Evolutionary conservation across 2,329 filamentous ascomycete genomes (phyloP).

Genomic region (Cytospora piceicola): DNA sequence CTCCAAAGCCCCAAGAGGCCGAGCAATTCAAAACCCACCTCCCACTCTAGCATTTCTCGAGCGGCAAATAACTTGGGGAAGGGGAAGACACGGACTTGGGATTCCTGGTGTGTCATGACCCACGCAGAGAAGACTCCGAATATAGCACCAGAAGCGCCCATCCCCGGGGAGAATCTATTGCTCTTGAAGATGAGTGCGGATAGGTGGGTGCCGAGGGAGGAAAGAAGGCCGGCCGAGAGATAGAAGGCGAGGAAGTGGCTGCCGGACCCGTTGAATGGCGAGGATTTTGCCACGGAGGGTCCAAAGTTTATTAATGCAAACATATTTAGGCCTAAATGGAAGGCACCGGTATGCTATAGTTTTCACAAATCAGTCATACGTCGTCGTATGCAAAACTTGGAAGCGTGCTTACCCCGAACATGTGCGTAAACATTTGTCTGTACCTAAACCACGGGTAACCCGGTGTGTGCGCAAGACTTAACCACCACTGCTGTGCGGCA

Average conservation of each 20-base stretch:
- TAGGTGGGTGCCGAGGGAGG: constrained; percentile 33
- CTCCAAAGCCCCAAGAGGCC: constrained; percentile 34
- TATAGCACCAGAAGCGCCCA: constrained; percentile 37
- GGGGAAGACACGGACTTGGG: constrained; percentile 31
- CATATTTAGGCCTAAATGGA: constrained; percentile 40
- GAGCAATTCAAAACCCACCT: constrained; percentile 34
- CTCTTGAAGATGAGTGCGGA: constrained; percentile 28
- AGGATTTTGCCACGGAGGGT: constrained; percentile 32
- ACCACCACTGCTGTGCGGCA: constrained; percentile 3
- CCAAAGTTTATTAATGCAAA: constrained; percentile 36
- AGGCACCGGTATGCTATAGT: constrained; percentile 32
- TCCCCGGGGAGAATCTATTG: constrained; percentile 28
- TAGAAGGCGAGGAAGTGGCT: constrained; percentile 37
- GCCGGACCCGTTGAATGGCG: constrained; percentile 32
- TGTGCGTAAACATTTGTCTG: constrained; percentile 35
- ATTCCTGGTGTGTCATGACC: constrained; percentile 31
- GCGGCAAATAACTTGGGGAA: constrained; percentile 33
- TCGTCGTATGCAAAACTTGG: no score
- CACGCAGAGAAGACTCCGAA: constrained; percentile 35
- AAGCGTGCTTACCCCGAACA: constrained; percentile 33
- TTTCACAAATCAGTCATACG: neutral
- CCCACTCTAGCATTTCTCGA: constrained; percentile 28
- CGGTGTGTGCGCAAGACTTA: constrained; percentile 17
- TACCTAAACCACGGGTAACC: constrained; percentile 17
- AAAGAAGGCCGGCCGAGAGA: constrained; percentile 33